Percentiles rank a stretch among this genome's conserved stretches.
These are phyloP conservation scores for Gentiana macrophylla DNA, from an alignment of 257 asterid genomes.

Conservation along the genomic window DNA sequence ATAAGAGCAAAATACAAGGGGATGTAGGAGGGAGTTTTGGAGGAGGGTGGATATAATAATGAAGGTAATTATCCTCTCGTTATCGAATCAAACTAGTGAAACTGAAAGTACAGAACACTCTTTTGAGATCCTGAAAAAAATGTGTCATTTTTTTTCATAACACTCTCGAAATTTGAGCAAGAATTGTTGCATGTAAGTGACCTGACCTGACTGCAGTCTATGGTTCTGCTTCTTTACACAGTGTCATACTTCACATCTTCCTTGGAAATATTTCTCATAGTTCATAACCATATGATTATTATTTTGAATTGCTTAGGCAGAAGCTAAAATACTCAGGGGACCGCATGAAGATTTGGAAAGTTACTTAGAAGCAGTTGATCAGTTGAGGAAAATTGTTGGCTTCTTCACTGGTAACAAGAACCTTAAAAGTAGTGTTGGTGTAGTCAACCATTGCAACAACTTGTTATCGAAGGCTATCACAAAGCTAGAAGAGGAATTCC, in stretches of 20 bases:
- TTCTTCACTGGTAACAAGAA: constrained; percentile 58
- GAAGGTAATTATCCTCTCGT: too few relatives aligned
- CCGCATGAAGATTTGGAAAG: constrained; percentile 95
- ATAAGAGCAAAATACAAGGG: too few relatives aligned
- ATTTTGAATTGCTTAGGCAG: constrained; percentile 50
- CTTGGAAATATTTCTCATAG: not conserved
- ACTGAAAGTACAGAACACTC: too few relatives aligned
- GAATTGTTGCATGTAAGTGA: too few relatives aligned
- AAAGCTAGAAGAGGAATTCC: constrained; percentile 87
- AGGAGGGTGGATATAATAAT: too few relatives aligned
- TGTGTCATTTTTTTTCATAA: too few relatives aligned
- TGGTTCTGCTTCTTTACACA: not conserved
- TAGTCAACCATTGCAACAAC: constrained; percentile 57
- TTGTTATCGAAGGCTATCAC: constrained; percentile 54
- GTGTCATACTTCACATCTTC: not conserved
- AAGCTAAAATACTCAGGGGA: constrained; percentile 86
- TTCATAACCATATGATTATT: too few relatives aligned
- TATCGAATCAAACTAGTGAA: too few relatives aligned
- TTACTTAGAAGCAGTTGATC: constrained; percentile 80
- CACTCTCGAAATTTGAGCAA: too few relatives aligned
- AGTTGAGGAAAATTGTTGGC: constrained; percentile 48
- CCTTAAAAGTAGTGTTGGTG: constrained; percentile 48
- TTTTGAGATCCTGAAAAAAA: too few relatives aligned
- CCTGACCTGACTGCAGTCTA: not conserved
- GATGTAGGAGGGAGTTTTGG: too few relatives aligned